Base-by-base conservation (phyloP, 1,284 basidiomycete genomes). In the Meripilus lineatus region DNA sequence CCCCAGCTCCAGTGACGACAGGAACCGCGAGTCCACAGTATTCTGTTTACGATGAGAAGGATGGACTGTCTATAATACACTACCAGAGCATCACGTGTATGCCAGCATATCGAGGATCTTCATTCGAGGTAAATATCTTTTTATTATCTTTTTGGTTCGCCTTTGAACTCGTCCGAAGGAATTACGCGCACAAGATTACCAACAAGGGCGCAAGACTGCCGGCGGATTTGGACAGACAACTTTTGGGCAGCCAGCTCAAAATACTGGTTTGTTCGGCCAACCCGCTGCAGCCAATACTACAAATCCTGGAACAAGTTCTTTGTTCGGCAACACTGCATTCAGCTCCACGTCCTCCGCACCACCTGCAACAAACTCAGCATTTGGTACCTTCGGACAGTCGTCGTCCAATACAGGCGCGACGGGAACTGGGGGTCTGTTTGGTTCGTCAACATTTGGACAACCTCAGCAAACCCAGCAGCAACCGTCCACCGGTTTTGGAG, bases 61-160 rank as follows among this genome's bases (percentile, higher is more conserved):
- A 89, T 52, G 49, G 63, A 20, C 55, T 64, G 3, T 69, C 64
- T 10, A 75, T 66, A 3, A 64, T 80, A 24, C 79, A 82, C 47
- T 89, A 83, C 57, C 86, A 89, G 61, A 73, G 80, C 25, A 85
- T 86, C 40, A 73, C 81, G n/a, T 81, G 80, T 47, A 84, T 81
- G 69, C 82, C 81, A 18, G 70, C 71, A 11, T 89, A 88, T 57
- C 63, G 71, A 45, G 79, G 80, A 35, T 77, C 72, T 45, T 89
- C 85, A n/a, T 74, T 84, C 46, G 87, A 89, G 66, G 84, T 81
- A 43, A 39, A 71, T 63, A 23, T 33, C 17, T 41, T 15, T 11
- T 6, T 44, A 15, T 45, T 15, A 49, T 42, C 13, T 40, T 45
- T 3, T 24, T 30, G 28, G n/a, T 30, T n/a, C 10, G 28, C 28